phyloP scores from a whole-genome alignment of 2,329 filamentous ascomycete genomes.

The Hymenoscyphus linearis region DNA sequence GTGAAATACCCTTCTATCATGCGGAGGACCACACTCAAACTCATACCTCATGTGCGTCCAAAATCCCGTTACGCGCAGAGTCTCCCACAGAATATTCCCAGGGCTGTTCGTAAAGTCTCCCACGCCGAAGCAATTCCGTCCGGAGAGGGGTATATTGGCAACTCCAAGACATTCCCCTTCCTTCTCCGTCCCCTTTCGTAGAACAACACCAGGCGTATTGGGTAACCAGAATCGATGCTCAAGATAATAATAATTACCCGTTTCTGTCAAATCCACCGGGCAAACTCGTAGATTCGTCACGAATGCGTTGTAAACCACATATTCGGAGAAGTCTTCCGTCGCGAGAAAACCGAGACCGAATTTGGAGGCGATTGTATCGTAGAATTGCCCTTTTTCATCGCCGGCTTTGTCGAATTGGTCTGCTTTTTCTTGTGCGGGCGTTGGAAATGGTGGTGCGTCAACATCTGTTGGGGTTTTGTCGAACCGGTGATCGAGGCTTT shows the following conservation, averaged over 20 bases:
- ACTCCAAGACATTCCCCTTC: slow-evolving; percentile 17
- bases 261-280: slow-evolving; percentile 18
- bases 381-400: slow-evolving; percentile 11
- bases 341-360: slow-evolving; percentile 20
- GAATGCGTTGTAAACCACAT: slow-evolving; percentile 22
- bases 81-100: slow-evolving; percentile 18
- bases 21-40: slow-evolving; percentile 14
- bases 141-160: slow-evolving; percentile 18
- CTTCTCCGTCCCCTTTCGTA: slow-evolving; percentile 20
- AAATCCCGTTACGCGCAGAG: slow-evolving; percentile 18
- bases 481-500: slow-evolving; percentile 25
- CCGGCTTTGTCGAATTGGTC: slow-evolving; percentile 14
- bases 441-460: slow-evolving; percentile 20
- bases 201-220: slow-evolving; percentile 19
- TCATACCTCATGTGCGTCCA: slow-evolving; percentile 27
- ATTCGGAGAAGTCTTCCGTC: slow-evolving; percentile 19
- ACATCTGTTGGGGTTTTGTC: slow-evolving; percentile 19
- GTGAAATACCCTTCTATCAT: slow-evolving; percentile 16
- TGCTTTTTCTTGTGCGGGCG: slow-evolving; percentile 19
- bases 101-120: slow-evolving; percentile 17
- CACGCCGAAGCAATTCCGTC: slow-evolving; percentile 20
- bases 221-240: slow-evolving; percentile 23
- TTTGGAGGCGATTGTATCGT: slow-evolving; percentile 20
- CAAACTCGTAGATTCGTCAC: slow-evolving; percentile 23
- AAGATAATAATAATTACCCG: slow-evolving; percentile 20